Percentiles rank a stretch among this genome's conserved stretches.
phyloP scores from a whole-genome alignment of 495 filamentous ascomycete species.

The Neurospora sp. region DNA sequence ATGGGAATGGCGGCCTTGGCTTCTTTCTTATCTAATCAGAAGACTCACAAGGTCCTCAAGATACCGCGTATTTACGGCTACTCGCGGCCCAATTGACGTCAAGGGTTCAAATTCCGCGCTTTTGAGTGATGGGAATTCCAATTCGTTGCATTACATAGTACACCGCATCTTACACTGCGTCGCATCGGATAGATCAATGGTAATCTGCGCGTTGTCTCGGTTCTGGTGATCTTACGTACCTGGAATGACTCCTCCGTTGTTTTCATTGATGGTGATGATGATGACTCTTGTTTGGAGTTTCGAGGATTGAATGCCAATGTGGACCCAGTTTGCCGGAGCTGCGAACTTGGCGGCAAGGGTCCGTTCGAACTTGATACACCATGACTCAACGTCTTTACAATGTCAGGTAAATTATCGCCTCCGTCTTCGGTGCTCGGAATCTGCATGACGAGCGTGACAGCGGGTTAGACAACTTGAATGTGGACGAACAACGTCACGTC shows the following conservation, averaged over 20 bases:
- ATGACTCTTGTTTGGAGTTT: not conserved
- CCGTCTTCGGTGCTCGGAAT: not conserved
- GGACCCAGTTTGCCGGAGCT: not conserved
- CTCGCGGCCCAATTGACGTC: constrained; percentile 14
- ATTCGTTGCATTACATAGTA: not conserved
- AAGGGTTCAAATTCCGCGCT: constrained; percentile 5
- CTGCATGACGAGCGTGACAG: not conserved
- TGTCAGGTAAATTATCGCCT: not conserved
- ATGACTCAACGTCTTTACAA: not conserved
- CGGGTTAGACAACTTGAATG: not conserved
- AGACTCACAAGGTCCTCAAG: not conserved
- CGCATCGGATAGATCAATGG: not conserved
- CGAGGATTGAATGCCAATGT: not conserved
- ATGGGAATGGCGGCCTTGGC: not conserved
- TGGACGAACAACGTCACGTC: not conserved
- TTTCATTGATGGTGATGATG: not conserved
- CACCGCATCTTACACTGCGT: not conserved
- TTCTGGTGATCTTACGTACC: not conserved
- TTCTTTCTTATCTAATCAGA: not conserved
- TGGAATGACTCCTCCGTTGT: not conserved
- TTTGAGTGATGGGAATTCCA: not conserved
- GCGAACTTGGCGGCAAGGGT: not conserved
- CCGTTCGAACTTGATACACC: not conserved
- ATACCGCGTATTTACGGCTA: constrained; percentile 19
- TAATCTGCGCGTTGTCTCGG: constrained; percentile 12